Base-by-base conservation (phyloP, 495 filamentous ascomycete genomes). In the Penicillium egyptiacum region DNA sequence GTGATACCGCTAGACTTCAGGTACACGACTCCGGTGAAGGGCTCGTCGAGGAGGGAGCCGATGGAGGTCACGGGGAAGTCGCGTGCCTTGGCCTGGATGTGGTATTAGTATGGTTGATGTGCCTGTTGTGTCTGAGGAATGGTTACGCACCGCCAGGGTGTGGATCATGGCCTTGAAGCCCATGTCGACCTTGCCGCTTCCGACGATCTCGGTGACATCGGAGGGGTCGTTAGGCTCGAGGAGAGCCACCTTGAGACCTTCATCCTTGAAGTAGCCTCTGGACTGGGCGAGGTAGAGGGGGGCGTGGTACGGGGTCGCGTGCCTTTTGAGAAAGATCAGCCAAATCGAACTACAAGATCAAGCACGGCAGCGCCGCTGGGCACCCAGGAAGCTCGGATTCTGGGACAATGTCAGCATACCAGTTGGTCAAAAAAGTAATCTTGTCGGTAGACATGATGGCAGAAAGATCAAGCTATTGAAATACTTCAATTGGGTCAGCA, bases 161-260 rank as follows among this genome's bases (percentile, higher is more conserved):
- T 88, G 86, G 62, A 88, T 88, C 86, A 88, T 88, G 55, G 86
- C 86, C 68, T 88, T 88, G 79, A 88, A 88, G 35, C 84, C 86
- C 72, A 88, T 83, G 68, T 88, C 86, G 43, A 87, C 81, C 65
- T 87, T 88, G 56, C 82, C 82, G 60, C 81, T 85, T 40, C 86
- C 86, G 64, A 88, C 85, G 70, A 88, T 87, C 69, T 88, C 86
- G 64, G 86, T 88, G 57, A 88, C 86, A 79, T 88, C 82, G 69
- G 72, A 77, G 2, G 86, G 86, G 71, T 88, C 86, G 62, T 88
- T 88, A 60, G 86, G 86, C 70, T 88, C 86, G 19, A 88, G 76
- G 9, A 88, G 73, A 67, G 86, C 85, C 65, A 88, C 85, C 70
- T 87, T 86, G 65, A 88, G 80, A 62, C 80, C 84, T 67, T 86